A percentile compares a stretch with the other conserved stretches of the same genome.
Conservation (phyloP, 129 eudicot species). For the Artemisia tridentata region DNA sequence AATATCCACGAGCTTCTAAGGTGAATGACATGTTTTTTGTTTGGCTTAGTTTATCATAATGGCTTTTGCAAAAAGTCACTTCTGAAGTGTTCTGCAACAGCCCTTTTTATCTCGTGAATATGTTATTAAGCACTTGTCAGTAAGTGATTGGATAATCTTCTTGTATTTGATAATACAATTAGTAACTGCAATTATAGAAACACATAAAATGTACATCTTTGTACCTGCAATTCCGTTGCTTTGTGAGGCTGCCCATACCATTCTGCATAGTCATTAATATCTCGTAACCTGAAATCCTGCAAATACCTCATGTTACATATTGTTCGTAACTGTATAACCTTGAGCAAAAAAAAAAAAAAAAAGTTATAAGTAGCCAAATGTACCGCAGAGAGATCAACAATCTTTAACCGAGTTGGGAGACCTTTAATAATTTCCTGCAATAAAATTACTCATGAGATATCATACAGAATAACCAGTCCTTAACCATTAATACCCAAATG, state of each 20-base stretch:
- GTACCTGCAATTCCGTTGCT: constrained; percentile 86
- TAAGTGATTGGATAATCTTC: background rate
- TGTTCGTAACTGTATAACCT: background rate
- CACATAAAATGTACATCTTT: constrained; percentile 2
- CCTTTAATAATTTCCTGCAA: constrained; percentile 89
- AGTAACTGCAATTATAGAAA: background rate
- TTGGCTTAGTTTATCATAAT: too few species aligned
- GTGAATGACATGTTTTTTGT: background rate
- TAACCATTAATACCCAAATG: background rate
- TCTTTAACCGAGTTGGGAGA: constrained; percentile 71
- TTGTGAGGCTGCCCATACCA: constrained; percentile 99
- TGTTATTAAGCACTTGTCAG: too few species aligned
- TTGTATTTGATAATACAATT: background rate
- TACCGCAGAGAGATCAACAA: constrained; percentile 99
- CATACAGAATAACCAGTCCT: background rate
- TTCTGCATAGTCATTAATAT: constrained; percentile 76
- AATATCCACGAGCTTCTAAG: constrained; percentile 1
- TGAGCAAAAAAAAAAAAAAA: background rate
- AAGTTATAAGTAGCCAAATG: constrained; percentile 7
- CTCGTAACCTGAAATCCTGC: constrained; percentile 89
- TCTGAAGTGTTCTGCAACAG: too few species aligned
- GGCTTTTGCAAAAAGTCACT: too few species aligned
- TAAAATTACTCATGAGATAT: background rate
- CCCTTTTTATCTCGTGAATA: too few species aligned
- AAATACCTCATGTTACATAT: constrained; percentile 24